A percentile compares a stretch with the other conserved stretches of the same genome.
Evolutionary conservation across 2,329 filamentous ascomycete species (phyloP).

Genomic region (Fonsecaea monophora): DNA sequence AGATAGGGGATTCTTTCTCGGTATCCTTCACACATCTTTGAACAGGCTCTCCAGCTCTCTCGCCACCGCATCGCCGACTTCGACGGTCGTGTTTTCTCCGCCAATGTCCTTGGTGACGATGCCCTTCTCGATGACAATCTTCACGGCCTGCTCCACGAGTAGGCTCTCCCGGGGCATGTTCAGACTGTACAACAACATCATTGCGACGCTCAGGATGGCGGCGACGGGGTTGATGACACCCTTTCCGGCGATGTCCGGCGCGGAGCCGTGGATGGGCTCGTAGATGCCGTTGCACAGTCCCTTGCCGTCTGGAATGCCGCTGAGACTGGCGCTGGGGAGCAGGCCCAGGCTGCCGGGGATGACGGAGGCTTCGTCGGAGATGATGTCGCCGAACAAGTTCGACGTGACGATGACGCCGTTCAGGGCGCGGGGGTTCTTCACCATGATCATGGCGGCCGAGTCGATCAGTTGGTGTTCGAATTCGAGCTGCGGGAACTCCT

Average conservation of each 20-base stretch:
- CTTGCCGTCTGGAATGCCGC: conserved; percentile 78
- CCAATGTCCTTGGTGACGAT: conserved; percentile 85
- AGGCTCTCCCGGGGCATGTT: conserved; percentile 77
- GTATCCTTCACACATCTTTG: conserved; percentile 44
- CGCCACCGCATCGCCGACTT: conserved; percentile 84
- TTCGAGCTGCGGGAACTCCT: conserved; percentile 87
- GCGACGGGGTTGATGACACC: conserved; percentile 92
- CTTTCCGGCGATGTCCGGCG: conserved; percentile 90
- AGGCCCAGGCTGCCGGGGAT: conserved; percentile 91
- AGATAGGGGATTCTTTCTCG: neutral
- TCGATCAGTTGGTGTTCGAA: conserved; percentile 92
- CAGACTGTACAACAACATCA: conserved; percentile 96
- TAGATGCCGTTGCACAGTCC: conserved; percentile 81
- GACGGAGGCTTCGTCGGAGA: conserved; percentile 91
- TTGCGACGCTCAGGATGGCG: conserved; percentile 87
- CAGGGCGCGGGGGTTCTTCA: conserved; percentile 86
- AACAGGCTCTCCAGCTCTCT: conserved; percentile 75
- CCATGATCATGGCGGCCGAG: conserved; percentile 95
- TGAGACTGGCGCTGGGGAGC: conserved; percentile 84
- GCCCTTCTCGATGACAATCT: conserved; percentile 77
- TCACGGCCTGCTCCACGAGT: conserved; percentile 81
- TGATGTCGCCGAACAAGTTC: conserved; percentile 96
- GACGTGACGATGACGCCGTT: conserved; percentile 92
- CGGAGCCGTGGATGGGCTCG: conserved; percentile 94
- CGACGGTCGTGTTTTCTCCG: conserved; percentile 72